These are phyloP conservation scores for Geranium incanum DNA, from an alignment of 441 rosid species.

Conservation along the genomic window DNA sequence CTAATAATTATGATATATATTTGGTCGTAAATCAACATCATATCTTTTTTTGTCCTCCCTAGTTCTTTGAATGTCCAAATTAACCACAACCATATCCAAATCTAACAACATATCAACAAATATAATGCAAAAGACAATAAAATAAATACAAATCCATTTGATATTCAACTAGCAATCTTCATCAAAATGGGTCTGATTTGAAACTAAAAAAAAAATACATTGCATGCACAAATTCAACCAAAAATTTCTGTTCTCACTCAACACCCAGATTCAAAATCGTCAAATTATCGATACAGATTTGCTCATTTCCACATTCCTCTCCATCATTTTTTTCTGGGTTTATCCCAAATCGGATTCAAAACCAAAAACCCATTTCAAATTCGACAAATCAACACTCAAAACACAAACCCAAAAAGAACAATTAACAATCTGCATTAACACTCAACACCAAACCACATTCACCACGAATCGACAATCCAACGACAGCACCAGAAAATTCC, in stretches of 20 bases:
- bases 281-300: background rate
- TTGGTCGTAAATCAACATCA: too few species aligned
- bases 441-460: background rate
- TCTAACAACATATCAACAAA: background rate
- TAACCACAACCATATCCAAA: background rate
- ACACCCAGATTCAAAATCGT: background rate
- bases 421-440: background rate
- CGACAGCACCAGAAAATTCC: background rate
- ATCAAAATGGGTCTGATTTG: background rate
- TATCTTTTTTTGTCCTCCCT: too few species aligned
- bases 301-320: background rate
- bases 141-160: too few species aligned
- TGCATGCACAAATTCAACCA: background rate
- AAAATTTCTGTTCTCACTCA: too few species aligned
- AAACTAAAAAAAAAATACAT: background rate
- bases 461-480: background rate
- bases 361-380: background rate
- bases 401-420: background rate
- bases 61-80: too few species aligned
- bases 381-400: background rate
- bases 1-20: too few species aligned
- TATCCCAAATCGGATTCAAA: background rate
- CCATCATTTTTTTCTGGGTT: background rate
- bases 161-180: background rate
- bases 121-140: background rate